Base-by-base conservation (phyloP, 805 yeast genomes). In the Lipomyces chichibuensis region DNA sequence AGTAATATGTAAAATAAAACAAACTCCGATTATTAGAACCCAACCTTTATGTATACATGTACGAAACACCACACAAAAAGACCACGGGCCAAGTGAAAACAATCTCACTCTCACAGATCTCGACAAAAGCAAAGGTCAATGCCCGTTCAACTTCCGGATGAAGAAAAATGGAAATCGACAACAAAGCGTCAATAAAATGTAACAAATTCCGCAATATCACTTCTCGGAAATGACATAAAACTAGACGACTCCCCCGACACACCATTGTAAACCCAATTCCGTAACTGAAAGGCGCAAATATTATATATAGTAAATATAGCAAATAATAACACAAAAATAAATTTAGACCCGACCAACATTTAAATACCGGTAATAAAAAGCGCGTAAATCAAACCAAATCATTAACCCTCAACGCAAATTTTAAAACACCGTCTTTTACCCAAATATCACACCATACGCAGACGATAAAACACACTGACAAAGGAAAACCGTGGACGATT, bases 371-470 rank as follows among this genome's bases (percentile, higher is more conserved):
- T 13, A 53, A 43, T 43, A 60, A 53, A 60, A 51, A 60, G 39
- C 20, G 20, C 29, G 43, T 27, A 52, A 37, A 27, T 33, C 17
- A 17, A 60, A 39, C 43, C 35, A 53, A 60, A 60, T 35, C n/a
- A 53, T 54, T 20, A 59, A 49, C 43, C 25, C 29, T 63, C 63
- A 58, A 63, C 62, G 63, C 59, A 63, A 58, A 53, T 54, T 59
- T 53, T 58, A 55, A 55, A 60, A 64, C 64, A 64, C 64, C 64
- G 56, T 60, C 67, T 59, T 60, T 64, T 60, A 55, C 67, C 64
- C 64, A 62, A 65, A 65, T 57, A 58, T 61, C 69, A 62, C 60
- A 37, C 57, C 57, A 59, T 59, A 59, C 39, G 56, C 51, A 59
- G 56, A 59, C 60, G 61, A 32, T 17, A 20, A 58, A 58, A 58